Base-by-base conservation (phyloP, 495 filamentous ascomycete genomes). In the Aspergillus bridgeri region DNA sequence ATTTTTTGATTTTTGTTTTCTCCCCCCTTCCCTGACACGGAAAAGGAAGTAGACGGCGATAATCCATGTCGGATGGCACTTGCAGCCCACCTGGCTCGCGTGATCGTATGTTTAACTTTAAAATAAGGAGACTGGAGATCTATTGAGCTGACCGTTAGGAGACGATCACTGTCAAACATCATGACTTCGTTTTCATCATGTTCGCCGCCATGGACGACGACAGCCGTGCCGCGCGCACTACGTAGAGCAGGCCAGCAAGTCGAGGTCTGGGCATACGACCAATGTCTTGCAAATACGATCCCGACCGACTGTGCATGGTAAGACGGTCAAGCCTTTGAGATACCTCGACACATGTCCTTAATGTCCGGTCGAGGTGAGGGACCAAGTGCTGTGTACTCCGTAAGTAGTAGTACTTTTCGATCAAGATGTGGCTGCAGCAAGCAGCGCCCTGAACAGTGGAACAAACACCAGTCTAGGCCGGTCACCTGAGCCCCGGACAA, bases 401-500 rank as follows among this genome's bases (percentile, higher is more conserved):
- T n/a, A n/a, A n/a, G 20, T 6, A 46, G 47, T 42, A 48, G 47
- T 58, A 56, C 20, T 21, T 54, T 38, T 51, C 57, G 54, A 65
- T 59, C 63, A 59, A 65, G 68, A 72, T 73, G 66, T 72, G 70
- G 70, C 68, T 64, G 69, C 62, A 69, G 68, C 62, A 57, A n/a
- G 42, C 58, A 54, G 54, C 49, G 27, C 55, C 56, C 51, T 61
- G 54, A 48, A 27, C 48, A 53, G 54, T 67, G 59, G 54, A 58
- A 62, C 63, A 54, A 54, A 53, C 57, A 57, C 58, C 45, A 56
- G 57, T 54, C 56, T 54, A 59, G 54, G 50, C 53, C 49, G 51
- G 53, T 60, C 59, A 67, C 54, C 59, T 64, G 61, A 63, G 59
- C 33, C 25, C 43, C 59, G 63, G 63, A 60, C 57, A 58, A 53